Evolutionary conservation across 148 eudicot species (phyloP), one percentile per base, ranked within the genome.

Genomic region (Beta vulgaris): DNA sequence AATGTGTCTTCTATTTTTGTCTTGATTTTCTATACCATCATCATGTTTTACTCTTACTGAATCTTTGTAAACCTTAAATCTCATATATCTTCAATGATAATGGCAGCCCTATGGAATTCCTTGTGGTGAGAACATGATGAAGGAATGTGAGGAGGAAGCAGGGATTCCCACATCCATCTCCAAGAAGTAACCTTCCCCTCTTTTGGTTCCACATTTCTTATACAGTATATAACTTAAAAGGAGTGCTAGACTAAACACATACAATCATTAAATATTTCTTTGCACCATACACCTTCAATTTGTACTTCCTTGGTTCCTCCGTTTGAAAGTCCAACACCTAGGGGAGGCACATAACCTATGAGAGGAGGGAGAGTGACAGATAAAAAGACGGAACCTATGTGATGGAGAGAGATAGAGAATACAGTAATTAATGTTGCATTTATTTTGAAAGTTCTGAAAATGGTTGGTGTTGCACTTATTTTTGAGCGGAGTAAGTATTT

Each of bases 111-210:
- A 88, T 81, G 98, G 90, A 44, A 88, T 93, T 35, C 68, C 95
- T 39, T 91, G 97, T 74, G 87, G 82, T 57, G 89, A 90, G 80
- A 93, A 93, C 82, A 61, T 93, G 85, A 82, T 93, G 51, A 93
- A 93, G 80, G 98, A 93, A 87, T 93, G 98, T 71, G 91, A 90
- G 74, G 98, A 90, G 78, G 95, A 93, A 86, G 97, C 98, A 34
- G 98, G 97, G 77, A 90, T 93, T 63, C 88, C 96, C 44, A 78
- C 57, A 43, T 86, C 93, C 68, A 79, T 93, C 74, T 86, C 97
- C 49, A 81, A 72, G 42, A 48, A 77, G 98, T 93, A 80, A 76
- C 18, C 40, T 29, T 53, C 15, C 36, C 66, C 76, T 68, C 23
- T 8, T 39, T n/a, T 55, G 26, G 28, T 35, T 55, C 37, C 35